Evolutionary conservation across 2,329 filamentous ascomycete genomes (phyloP).

Genomic region (Fusarium pininemorale): DNA sequence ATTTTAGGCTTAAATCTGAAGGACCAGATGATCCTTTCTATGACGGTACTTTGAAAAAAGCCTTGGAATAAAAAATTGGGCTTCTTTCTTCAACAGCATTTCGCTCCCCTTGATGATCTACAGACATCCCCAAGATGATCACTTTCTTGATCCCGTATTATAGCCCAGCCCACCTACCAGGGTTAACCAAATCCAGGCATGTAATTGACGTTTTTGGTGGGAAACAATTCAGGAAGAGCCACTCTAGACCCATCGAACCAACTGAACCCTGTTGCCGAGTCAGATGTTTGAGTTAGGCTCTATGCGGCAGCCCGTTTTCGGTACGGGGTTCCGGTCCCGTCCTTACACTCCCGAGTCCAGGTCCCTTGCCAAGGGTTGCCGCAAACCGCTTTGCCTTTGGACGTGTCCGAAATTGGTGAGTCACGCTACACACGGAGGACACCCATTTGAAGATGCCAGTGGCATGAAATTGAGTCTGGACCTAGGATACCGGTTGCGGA

Average conservation of each 20-base stretch:
- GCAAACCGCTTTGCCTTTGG: conserved; percentile 19
- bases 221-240: conserved; percentile 31
- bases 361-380: conserved; percentile 21
- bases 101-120: not conserved
- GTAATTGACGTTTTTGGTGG: conserved; percentile 33
- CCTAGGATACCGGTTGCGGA: conserved; percentile 14
- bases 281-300: conserved; percentile 36
- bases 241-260: conserved; percentile 27
- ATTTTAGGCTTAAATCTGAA: not conserved
- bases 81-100: not conserved
- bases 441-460: not conserved
- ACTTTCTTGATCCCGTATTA: not conserved
- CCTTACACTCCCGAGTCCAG: conserved; percentile 9
- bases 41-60: not conserved
- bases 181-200: conserved; percentile 38
- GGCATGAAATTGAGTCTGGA: conserved; percentile 11
- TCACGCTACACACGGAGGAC: conserved; percentile 23
- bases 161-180: not conserved
- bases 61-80: not conserved
- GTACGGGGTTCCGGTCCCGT: conserved; percentile 27
- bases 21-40: not conserved
- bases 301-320: conserved; percentile 31
- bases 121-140: not conserved
- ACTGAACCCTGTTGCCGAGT: conserved; percentile 43
- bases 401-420: conserved; percentile 19